Conservation (phyloP, 768 basidiomycete genomes). For the Chalciporus piperatus region DNA sequence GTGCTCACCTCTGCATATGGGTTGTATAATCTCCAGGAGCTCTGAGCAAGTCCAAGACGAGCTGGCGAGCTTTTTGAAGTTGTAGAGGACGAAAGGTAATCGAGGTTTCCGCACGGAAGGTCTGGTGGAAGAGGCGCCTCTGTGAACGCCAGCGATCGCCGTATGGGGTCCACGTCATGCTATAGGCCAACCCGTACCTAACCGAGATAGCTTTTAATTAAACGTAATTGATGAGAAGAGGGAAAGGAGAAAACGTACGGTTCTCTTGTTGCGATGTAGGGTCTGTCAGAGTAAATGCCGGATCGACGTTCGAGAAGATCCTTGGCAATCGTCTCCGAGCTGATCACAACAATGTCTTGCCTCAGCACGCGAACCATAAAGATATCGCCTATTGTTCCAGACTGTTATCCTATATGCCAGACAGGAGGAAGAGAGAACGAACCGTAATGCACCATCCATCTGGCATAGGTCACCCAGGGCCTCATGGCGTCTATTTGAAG, state of each 20-base stretch:
- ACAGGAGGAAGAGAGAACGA: background rate
- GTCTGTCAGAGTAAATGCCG: slow-evolving; percentile 3
- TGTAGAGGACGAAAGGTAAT: slow-evolving; percentile 15
- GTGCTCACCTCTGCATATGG: slow-evolving; percentile 11
- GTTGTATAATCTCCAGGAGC: slow-evolving; percentile 1
- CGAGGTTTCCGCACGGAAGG: slow-evolving; percentile 18
- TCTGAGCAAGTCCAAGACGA: slow-evolving; percentile 13
- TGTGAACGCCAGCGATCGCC: slow-evolving; percentile 24
- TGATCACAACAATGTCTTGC: slow-evolving; percentile 1
- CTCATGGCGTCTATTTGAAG: slow-evolving; percentile 13
- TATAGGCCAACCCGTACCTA: slow-evolving; percentile 24
- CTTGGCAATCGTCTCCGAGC: background rate
- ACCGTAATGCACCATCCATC: slow-evolving; percentile 1
- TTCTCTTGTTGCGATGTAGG: background rate
- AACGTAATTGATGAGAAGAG: background rate
- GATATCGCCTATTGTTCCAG: background rate
- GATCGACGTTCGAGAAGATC: background rate
- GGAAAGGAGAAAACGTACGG: background rate
- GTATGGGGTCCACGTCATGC: slow-evolving; percentile 15
- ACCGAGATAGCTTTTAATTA: background rate
- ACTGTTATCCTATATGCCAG: background rate
- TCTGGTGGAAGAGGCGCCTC: slow-evolving; percentile 23
- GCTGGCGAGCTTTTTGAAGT: slow-evolving; percentile 16
- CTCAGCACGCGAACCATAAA: background rate
- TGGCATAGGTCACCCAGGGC: slow-evolving; percentile 12